Conservation (phyloP, 164 flowering plant species). For the Macadamia tetraphylla region DNA sequence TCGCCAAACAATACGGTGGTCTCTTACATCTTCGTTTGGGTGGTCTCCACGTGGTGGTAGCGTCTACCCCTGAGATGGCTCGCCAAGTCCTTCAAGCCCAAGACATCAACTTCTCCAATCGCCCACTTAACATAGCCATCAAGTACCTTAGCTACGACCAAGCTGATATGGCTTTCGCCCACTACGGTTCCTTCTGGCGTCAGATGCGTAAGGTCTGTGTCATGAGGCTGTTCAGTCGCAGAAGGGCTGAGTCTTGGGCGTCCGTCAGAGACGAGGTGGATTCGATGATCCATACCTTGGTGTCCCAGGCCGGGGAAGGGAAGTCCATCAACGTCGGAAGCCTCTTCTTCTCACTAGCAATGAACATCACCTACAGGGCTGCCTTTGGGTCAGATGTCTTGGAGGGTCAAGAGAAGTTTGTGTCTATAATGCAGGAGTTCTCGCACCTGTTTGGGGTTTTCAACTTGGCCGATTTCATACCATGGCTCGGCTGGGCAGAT, state of each 20-base stretch:
- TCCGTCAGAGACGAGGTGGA: conserved; percentile 80
- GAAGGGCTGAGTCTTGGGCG: conserved; percentile 74
- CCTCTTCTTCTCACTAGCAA: conserved; percentile 50
- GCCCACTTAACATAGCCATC: conserved; percentile 67
- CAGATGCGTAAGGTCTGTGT: conserved; percentile 90
- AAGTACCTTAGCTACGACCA: conserved; percentile 67
- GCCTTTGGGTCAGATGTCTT: conserved; percentile 60
- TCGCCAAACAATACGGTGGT: conserved; percentile 65
- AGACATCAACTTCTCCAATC: conserved; percentile 67
- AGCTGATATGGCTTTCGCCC: conserved; percentile 84
- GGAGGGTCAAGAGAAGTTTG: conserved; percentile 58
- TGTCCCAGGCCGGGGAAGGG: conserved; percentile 17
- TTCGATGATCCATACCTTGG: conserved; percentile 21
- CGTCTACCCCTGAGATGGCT: conserved; percentile 61
- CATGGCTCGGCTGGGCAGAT: conserved; percentile 51
- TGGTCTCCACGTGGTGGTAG: conserved; percentile 44
- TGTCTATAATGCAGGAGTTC: conserved; percentile 65
- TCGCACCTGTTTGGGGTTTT: conserved; percentile 78
- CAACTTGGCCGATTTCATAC: conserved; percentile 67
- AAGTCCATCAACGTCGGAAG: conserved; percentile 53
- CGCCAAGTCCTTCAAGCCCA: conserved; percentile 67
- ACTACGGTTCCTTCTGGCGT: conserved; percentile 92
- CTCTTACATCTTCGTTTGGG: conserved; percentile 60
- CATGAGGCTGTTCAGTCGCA: conserved; percentile 74
- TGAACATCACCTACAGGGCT: conserved; percentile 51